Conservation (phyloP, 176 grass and related monocot genomes). For the Urochloa ruziziensis region DNA sequence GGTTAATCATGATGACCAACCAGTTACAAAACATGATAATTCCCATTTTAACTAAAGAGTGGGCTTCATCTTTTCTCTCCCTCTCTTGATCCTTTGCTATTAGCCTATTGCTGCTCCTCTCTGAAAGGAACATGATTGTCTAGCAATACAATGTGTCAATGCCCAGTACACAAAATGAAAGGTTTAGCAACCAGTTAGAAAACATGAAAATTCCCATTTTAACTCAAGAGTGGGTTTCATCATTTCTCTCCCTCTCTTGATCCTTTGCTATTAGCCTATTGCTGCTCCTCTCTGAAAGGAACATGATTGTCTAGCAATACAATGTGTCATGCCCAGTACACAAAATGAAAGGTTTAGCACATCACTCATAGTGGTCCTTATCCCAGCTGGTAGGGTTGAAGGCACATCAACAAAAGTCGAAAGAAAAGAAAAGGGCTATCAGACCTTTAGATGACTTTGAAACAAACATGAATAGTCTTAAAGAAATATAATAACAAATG, state of each 20-base stretch:
- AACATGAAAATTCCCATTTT: constrained; percentile 20
- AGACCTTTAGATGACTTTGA: not conserved
- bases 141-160: constrained; percentile 5
- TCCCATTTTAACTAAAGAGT: constrained; percentile 17
- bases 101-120: not conserved
- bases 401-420: not conserved
- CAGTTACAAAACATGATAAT: constrained; percentile 29
- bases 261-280: not conserved
- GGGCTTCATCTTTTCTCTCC: constrained; percentile 4
- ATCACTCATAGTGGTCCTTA: not conserved
- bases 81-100: constrained; percentile 1
- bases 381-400: not conserved
- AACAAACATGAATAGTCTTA: not conserved
- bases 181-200: constrained; percentile 6
- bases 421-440: not conserved
- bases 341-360: not conserved
- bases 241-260: not conserved
- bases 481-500: not conserved
- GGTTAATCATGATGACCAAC: not conserved
- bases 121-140: not conserved
- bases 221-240: constrained; percentile 25
- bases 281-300: not conserved
- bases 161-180: not conserved
- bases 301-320: not conserved
- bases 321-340: not conserved